Percentiles rank a stretch among this genome's conserved stretches.
phyloP scores from a whole-genome alignment of 805 yeast genomes.

The Starmerella scarabaei region DNA sequence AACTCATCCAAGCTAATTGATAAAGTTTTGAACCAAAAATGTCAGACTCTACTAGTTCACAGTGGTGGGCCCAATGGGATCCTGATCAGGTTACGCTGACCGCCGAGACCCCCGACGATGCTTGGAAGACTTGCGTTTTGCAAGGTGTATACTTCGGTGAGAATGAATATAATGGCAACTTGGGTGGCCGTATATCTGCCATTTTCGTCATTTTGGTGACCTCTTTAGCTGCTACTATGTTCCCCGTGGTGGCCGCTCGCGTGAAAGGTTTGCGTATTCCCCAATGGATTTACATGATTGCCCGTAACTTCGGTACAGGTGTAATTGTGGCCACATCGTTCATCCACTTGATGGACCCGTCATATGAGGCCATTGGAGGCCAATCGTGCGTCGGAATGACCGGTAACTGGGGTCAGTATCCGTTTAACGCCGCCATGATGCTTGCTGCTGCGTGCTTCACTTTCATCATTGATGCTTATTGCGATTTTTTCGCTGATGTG shows the following conservation, averaged over 20 bases:
- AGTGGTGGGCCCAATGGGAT: constrained; percentile 22
- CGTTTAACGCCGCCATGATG: constrained; percentile 47
- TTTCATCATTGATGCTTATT: constrained; percentile 38
- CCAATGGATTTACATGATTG: constrained; percentile 25
- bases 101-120: constrained; percentile 25
- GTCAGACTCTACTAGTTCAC: not conserved
- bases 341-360: constrained; percentile 43
- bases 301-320: constrained; percentile 54
- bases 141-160: constrained; percentile 33
- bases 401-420: constrained; percentile 38
- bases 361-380: constrained; percentile 27
- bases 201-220: constrained; percentile 46
- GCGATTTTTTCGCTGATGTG: constrained; percentile 32
- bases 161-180: constrained; percentile 33
- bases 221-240: constrained; percentile 35
- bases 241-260: constrained; percentile 30
- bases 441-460: constrained; percentile 35
- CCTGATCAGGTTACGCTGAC: constrained; percentile 26
- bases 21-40: not conserved
- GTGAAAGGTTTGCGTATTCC: constrained; percentile 23
- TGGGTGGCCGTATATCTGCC: constrained; percentile 42
- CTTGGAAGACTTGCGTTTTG: constrained; percentile 33
- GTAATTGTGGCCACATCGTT: constrained; percentile 68
- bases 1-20: no score
- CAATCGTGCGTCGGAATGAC: constrained; percentile 32